A percentile compares a stretch with the other conserved stretches of the same genome.
Evolutionary conservation across 495 filamentous ascomycete genomes (phyloP).

Genomic region (Mytilinidion resinicola): DNA sequence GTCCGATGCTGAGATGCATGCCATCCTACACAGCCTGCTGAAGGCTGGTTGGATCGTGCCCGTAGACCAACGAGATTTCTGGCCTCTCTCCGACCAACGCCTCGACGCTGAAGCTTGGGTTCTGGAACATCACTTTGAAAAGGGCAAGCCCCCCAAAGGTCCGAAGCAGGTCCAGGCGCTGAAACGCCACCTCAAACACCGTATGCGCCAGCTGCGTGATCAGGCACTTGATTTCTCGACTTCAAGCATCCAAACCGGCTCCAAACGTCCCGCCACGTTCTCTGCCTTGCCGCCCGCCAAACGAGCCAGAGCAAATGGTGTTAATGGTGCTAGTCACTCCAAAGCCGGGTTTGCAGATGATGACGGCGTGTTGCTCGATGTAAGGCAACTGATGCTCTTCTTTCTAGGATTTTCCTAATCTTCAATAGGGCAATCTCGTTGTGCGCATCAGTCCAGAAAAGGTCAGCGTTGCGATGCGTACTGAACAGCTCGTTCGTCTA

Average conservation of each 20-base stretch:
- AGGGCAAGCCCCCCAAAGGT: not conserved
- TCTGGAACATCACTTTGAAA: not conserved
- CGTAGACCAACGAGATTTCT: not conserved
- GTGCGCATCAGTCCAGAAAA: slow-evolving; percentile 83
- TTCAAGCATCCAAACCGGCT: not conserved
- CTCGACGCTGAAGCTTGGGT: not conserved
- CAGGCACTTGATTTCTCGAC: not conserved
- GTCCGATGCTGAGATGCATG: not conserved
- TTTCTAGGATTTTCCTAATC: not conserved
- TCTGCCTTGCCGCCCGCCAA: not conserved
- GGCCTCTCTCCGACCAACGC: not conserved
- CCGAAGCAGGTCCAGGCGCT: not conserved
- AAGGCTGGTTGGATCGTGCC: not conserved
- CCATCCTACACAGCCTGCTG: not conserved
- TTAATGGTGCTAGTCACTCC: not conserved
- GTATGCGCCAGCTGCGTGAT: not conserved
- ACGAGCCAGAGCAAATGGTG: slow-evolving; percentile 1
- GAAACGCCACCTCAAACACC: not conserved
- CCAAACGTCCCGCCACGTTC: not conserved
- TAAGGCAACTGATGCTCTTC: not conserved
- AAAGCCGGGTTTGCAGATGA: not conserved
- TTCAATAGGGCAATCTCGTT: slow-evolving; percentile 46
- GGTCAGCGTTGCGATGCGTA: slow-evolving; percentile 73
- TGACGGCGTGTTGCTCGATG: not conserved
- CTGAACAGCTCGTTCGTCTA: slow-evolving; percentile 59